Evolutionary conservation across 2,329 filamentous ascomycete species (phyloP), one percentile per base, ranked within the genome.

Genomic region (Fusarium transvaalense): DNA sequence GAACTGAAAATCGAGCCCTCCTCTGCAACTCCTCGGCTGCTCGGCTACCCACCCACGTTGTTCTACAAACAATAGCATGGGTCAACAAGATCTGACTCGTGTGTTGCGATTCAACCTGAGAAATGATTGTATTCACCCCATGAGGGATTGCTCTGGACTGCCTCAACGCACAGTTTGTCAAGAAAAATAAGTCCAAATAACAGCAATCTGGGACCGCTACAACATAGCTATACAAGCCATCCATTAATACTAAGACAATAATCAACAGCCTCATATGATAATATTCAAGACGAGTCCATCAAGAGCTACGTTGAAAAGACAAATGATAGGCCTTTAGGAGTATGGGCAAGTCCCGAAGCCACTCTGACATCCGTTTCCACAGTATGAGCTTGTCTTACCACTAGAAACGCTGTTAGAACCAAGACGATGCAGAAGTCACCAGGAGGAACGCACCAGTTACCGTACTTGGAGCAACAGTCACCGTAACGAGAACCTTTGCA

Each of bases 401-500:
- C 67, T 61, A 15, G 15, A 31, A 13, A 31, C 3, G 10, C 10
- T 13, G 12, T 56, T 34, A 64, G 39, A 41, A 6, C 6, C 17
- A 10, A 27, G 6, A 6, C 6, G 37, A 19, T n/a, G 15, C 10
- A 38, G 17, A 6, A 34, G 10, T 3, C 10, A 19, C 7, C 15
- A 34, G 34, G 14, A 17, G 10, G 12, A 31, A 58, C 58, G 27
- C 35, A 61, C 63, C 66, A 67, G 27, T 53, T 55, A 27, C 54
- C 51, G 12, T 55, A 29, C 32, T 52, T 60, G 35, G 63, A 64
- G 19, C 59, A 69, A 32, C 67, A 70, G 29, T 64, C 32, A 32
- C 64, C 68, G n/a, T 69, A 62, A 19, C 27, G 19, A 61, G 65
- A 68, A 21, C 60, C 65, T 46, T 65, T 39, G 48, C 56, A 62